Evolutionary conservation across 768 basidiomycete genomes (phyloP).

Genomic region (Phaeotremella fagi): DNA sequence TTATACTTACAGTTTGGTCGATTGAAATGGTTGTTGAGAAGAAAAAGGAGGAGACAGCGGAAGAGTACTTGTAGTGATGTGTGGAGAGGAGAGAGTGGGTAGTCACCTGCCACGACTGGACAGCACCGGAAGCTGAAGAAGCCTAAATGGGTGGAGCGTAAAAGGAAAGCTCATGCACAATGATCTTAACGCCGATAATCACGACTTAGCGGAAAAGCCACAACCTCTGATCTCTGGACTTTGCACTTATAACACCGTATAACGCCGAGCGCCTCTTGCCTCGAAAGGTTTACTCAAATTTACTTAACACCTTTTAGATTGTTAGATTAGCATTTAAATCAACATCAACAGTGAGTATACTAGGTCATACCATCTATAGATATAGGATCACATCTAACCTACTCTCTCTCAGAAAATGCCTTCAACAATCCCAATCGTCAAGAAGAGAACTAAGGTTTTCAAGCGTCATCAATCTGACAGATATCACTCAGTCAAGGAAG

Average conservation of each 20-base stretch:
- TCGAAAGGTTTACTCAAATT: neutral
- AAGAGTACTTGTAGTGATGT: no score
- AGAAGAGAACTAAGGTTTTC: conserved; percentile 96
- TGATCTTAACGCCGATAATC: neutral
- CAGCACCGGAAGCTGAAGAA: no score
- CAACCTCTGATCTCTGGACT: neutral
- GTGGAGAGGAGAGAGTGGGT: neutral
- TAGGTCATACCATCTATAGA: neutral
- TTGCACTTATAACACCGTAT: neutral
- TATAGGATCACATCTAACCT: neutral
- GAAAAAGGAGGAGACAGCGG: neutral
- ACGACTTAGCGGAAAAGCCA: neutral
- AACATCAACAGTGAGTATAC: no score
- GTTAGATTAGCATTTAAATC: no score
- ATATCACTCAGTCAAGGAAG: conserved; percentile 92
- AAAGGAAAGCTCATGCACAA: neutral
- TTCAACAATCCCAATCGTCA: conserved; percentile 64
- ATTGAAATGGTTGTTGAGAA: neutral
- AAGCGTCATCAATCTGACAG: conserved; percentile 99
- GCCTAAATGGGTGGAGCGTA: neutral
- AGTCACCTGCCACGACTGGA: no score
- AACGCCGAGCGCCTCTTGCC: neutral
- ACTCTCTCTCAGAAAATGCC: conserved; percentile 35
- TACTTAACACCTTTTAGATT: neutral
- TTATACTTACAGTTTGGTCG: no score